These are phyloP conservation scores for Helichrysum umbraculigerum DNA, from an alignment of 129 eudicot genomes.

Conservation along the genomic window DNA sequence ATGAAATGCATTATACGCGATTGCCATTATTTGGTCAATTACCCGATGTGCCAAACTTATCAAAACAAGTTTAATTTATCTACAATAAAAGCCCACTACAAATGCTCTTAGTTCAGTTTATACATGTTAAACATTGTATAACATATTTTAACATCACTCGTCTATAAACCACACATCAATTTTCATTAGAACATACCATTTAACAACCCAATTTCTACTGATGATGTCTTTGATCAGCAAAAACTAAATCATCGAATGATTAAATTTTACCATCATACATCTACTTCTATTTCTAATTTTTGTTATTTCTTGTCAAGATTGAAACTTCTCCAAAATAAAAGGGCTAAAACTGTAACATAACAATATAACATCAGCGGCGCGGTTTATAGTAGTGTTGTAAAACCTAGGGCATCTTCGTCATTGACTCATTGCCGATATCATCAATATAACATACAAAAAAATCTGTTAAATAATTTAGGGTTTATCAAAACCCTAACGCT, in stretches of 20 bases:
- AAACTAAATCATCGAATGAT: not conserved
- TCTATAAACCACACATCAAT: not conserved
- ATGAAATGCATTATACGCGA: too few relatives aligned
- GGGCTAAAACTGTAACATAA: constrained; percentile 5
- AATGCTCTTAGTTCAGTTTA: not conserved
- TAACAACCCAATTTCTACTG: not conserved
- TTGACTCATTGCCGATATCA: not conserved
- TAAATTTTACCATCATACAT: not conserved
- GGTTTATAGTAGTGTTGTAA: constrained; percentile 21
- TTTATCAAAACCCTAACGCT: constrained; percentile 25
- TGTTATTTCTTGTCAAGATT: not conserved
- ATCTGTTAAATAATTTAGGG: not conserved
- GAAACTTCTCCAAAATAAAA: constrained; percentile 13
- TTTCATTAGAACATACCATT: not conserved
- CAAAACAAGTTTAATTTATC: not conserved
- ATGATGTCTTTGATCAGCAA: not conserved
- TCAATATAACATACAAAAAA: not conserved
- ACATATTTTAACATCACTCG: not conserved
- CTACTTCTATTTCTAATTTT: not conserved
- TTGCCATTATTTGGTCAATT: not conserved
- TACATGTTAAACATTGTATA: not conserved
- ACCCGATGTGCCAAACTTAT: not conserved
- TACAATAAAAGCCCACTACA: not conserved
- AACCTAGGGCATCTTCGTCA: constrained; percentile 13
- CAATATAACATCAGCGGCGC: constrained; percentile 21